phyloP scores from a whole-genome alignment of 1,284 basidiomycete species.

The Ustilago loliicola region DNA sequence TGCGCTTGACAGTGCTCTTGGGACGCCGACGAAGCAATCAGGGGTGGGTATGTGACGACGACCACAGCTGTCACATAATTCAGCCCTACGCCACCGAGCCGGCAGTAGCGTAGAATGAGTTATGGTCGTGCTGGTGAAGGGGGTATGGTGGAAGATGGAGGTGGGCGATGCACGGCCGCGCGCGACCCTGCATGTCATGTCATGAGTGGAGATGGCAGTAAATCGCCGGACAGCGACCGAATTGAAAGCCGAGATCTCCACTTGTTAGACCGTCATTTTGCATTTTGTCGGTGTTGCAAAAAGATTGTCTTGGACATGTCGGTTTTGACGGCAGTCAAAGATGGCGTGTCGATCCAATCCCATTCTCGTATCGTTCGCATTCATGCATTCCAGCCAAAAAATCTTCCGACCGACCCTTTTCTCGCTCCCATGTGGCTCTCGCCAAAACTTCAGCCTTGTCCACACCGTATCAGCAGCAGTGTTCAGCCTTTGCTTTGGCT shows the following conservation, averaged over 20 bases:
- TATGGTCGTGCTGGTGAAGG: no score
- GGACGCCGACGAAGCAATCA: no score
- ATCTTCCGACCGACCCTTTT: constrained; percentile 13
- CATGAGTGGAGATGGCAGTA: neutral
- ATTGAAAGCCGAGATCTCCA: neutral
- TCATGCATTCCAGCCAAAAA: constrained; percentile 6
- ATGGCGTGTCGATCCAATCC: constrained; percentile 8
- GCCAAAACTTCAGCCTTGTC: neutral
- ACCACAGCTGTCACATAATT: neutral
- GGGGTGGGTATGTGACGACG: no score
- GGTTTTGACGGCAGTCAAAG: constrained; percentile 33
- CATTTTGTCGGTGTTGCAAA: neutral
- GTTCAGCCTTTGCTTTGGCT: neutral
- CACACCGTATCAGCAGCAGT: constrained; percentile 1
- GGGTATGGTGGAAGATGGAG: neutral
- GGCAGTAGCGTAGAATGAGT: no score
- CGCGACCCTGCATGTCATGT: neutral
- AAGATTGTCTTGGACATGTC: neutral
- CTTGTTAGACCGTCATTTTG: constrained; percentile 15
- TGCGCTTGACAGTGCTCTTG: neutral
- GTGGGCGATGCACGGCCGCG: neutral
- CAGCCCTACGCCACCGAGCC: neutral
- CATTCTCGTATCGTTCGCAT: constrained; percentile 5
- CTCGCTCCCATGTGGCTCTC: constrained; percentile 2
- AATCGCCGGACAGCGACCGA: neutral